phyloP scores from a whole-genome alignment of 177 flowering plant genomes.

The Vitis hybrid region DNA sequence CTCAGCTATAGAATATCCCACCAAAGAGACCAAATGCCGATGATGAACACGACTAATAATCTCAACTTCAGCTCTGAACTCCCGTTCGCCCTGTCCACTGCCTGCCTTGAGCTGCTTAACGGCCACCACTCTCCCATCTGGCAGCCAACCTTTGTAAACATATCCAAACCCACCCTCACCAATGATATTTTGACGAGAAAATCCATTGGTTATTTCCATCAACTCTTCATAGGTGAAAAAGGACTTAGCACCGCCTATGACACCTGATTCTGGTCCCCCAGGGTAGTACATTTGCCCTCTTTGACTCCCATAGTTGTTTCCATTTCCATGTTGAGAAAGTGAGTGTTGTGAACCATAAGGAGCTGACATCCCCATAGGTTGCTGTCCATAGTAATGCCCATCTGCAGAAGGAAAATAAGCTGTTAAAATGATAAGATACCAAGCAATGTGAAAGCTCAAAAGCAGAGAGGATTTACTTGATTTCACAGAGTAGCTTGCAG shows the following conservation, averaged over 20 bases:
- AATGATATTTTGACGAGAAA: slow-evolving; percentile 38
- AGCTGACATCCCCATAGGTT: slow-evolving; percentile 18
- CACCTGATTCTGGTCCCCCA: slow-evolving; percentile 28
- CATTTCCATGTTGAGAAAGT: slow-evolving; percentile 4
- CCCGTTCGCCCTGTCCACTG: slow-evolving; percentile 59
- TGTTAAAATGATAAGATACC: neutral
- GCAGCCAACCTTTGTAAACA: slow-evolving; percentile 46
- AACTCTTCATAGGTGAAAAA: slow-evolving; percentile 52
- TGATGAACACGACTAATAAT: slow-evolving; percentile 68
- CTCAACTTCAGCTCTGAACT: slow-evolving; percentile 63
- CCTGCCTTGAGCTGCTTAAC: slow-evolving; percentile 63
- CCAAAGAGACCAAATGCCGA: slow-evolving; percentile 64
- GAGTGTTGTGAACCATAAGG: slow-evolving; percentile 14
- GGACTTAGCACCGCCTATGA: slow-evolving; percentile 26
- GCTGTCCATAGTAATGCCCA: slow-evolving; percentile 27
- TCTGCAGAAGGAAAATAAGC: slow-evolving; percentile 21
- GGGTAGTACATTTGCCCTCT: slow-evolving; percentile 10
- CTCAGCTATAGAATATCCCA: slow-evolving; percentile 54
- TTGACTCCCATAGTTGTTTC: slow-evolving; percentile 34
- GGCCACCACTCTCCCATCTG: slow-evolving; percentile 52
- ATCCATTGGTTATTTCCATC: slow-evolving; percentile 49
- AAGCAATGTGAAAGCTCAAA: neutral
- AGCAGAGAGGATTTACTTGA: slow-evolving; percentile 26
- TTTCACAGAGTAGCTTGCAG: slow-evolving; percentile 20
- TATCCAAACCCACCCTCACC: slow-evolving; percentile 72